Percentiles rank a stretch among this genome's conserved stretches.
phyloP scores from a whole-genome alignment of 192 early-diverging fungal species.

The Rhizophagus sp. region DNA sequence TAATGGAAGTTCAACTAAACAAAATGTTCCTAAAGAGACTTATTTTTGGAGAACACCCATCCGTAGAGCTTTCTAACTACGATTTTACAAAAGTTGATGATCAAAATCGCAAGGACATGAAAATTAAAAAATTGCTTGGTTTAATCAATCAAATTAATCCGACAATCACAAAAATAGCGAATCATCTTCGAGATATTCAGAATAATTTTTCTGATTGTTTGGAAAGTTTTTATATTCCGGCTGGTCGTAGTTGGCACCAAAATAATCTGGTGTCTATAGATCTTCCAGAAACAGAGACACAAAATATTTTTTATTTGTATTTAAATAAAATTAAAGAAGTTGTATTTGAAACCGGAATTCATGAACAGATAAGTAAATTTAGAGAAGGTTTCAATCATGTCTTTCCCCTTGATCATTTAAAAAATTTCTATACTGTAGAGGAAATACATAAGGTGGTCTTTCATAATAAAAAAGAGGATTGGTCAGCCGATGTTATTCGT shows the following conservation, averaged over 20 bases:
- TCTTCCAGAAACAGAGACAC: not conserved
- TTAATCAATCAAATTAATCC: not conserved
- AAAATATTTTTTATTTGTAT: not conserved
- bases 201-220: not conserved
- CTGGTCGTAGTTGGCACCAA: not conserved
- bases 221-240: not conserved
- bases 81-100: not conserved
- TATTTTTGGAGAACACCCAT: not conserved
- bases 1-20: not conserved
- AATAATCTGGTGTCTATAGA: not conserved
- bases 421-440: not conserved
- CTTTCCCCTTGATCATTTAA: not conserved
- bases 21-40: not conserved
- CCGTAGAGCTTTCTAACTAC: not conserved
- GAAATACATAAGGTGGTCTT: not conserved
- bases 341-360: not conserved
- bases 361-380: not conserved
- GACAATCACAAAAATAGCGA: not conserved
- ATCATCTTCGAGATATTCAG: not conserved
- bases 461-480: not conserved
- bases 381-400: not conserved
- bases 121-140: not conserved
- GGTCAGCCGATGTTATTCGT: not conserved
- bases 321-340: not conserved
- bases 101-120: not conserved